Conservation (phyloP, 2,329 filamentous ascomycete species). For the Metarhizium robertsii region DNA sequence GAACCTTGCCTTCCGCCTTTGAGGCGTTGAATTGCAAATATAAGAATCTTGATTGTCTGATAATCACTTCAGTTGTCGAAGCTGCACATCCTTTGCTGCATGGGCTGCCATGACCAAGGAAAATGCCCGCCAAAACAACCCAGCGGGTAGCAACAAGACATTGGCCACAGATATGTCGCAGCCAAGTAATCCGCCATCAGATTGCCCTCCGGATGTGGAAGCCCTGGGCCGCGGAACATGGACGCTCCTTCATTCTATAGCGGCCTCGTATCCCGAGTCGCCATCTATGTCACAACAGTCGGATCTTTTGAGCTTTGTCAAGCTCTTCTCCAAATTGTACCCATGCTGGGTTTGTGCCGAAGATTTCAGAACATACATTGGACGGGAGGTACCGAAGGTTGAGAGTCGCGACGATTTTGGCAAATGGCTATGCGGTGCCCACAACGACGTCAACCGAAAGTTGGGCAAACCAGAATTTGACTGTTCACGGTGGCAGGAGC, state of each 20-base stretch:
- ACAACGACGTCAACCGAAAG: conserved; percentile 83
- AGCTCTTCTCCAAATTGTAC: conserved; percentile 76
- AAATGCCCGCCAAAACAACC: conserved; percentile 12
- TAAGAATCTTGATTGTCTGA: not conserved
- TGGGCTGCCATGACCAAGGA: conserved; percentile 19
- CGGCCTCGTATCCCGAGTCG: conserved; percentile 69
- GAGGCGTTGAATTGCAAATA: too few species aligned
- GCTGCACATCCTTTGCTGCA: conserved; percentile 21
- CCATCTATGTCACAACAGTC: conserved; percentile 62
- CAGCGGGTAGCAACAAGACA: conserved; percentile 10
- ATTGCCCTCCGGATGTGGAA: conserved; percentile 90
- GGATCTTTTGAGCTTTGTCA: conserved; percentile 70
- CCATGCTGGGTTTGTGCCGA: conserved; percentile 94
- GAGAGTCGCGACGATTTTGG: conserved; percentile 62
- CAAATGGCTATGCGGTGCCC: conserved; percentile 73
- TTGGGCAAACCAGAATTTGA: conserved; percentile 87
- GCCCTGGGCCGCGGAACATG: conserved; percentile 78
- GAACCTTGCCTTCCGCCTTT: not conserved
- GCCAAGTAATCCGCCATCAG: conserved; percentile 34
- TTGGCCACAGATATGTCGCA: conserved; percentile 20
- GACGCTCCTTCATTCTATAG: conserved; percentile 88
- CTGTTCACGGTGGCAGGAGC: conserved; percentile 82
- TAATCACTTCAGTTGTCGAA: conserved; percentile 20
- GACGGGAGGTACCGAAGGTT: conserved; percentile 54
- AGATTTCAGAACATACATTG: conserved; percentile 80